Conservation (phyloP, 2,329 filamentous ascomycete species). For the Penicillium janthinellum region DNA sequence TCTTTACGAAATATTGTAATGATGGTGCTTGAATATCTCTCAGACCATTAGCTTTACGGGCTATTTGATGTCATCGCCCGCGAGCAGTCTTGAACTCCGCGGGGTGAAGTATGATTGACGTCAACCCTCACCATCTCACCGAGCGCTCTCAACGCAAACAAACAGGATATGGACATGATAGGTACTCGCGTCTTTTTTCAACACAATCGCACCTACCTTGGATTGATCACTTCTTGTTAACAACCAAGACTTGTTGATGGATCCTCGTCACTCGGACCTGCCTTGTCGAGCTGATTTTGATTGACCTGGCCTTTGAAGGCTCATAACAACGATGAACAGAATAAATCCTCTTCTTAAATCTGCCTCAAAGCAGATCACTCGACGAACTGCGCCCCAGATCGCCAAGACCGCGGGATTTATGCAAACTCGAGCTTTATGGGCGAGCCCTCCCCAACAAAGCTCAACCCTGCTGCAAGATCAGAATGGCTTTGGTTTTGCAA, state of each 20-base stretch:
- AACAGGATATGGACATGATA: not conserved
- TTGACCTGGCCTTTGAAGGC: not conserved
- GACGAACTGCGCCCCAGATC: slow-evolving; percentile 8
- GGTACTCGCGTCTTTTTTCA: too few species aligned
- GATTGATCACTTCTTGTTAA: not conserved
- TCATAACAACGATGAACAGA: slow-evolving; percentile 7
- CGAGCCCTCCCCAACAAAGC: slow-evolving; percentile 19
- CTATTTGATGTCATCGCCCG: slow-evolving; percentile 1
- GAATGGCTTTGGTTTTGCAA: slow-evolving; percentile 54
- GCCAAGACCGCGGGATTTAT: slow-evolving; percentile 10
- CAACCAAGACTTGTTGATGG: not conserved
- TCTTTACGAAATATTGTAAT: too few species aligned
- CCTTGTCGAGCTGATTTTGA: not conserved
- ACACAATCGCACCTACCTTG: not conserved
- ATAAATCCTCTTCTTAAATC: slow-evolving; percentile 4
- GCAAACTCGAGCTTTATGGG: slow-evolving; percentile 23
- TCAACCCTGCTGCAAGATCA: slow-evolving; percentile 52
- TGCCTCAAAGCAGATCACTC: slow-evolving; percentile 8
- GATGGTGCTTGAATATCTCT: not conserved
- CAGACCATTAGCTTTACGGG: not conserved
- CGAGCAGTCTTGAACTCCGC: not conserved
- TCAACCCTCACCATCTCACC: slow-evolving; percentile 15
- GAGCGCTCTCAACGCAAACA: not conserved
- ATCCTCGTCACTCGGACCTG: not conserved
- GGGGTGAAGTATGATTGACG: slow-evolving; percentile 26